Evolutionary conservation across 176 grass and related monocot species (phyloP), one percentile per base, ranked within the genome.

Genomic region (Bothriochloa decipiens): DNA sequence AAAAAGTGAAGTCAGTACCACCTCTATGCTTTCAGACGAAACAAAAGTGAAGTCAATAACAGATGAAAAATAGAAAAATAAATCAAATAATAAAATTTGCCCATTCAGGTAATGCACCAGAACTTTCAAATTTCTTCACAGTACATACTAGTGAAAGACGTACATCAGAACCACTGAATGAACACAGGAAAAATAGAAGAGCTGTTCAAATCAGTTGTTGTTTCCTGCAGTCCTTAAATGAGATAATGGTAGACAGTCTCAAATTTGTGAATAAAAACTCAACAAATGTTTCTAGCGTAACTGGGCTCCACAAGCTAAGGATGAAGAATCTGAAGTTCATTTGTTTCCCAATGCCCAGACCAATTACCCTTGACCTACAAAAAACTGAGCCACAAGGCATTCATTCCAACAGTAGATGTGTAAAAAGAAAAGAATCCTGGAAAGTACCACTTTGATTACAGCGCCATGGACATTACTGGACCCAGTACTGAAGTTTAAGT

Each of bases 1-100:
- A 16, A 79, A 84, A 81, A 18, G 74, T 53, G 33, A 64, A 77
- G 36, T 79, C 23, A 39, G 53, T 80, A 95, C 91, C 71, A 98
- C 72, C 77, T 95, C 95, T 88, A 95, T 85, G 80, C 92, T 98
- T 91, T 43, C 79, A 88, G 29, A 65, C 3, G 8, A 53, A 65
- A 75, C 29, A 28, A 80, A 82, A 15, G 70, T 53, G 33, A 49
- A 74, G 42, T 79, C 29, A 57, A 64, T 76, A 47, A 66, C 28
- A 74, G 14, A 84, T 45, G 0, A 84, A 16, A 72, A 81, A 33
- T 22, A 42, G 11, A 22, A 76, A 6, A 50, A 18, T 22, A 84
- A 83, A 49, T 3, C 26, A 0, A 23, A 23, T 23, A 82, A 49
- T 36, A 50, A 46, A 76, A 72, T 22, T 42, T 66, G 2, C 32